Evolutionary conservation across 2,329 filamentous ascomycete species (phyloP).

Genomic region (Diaporthe citriasiana): DNA sequence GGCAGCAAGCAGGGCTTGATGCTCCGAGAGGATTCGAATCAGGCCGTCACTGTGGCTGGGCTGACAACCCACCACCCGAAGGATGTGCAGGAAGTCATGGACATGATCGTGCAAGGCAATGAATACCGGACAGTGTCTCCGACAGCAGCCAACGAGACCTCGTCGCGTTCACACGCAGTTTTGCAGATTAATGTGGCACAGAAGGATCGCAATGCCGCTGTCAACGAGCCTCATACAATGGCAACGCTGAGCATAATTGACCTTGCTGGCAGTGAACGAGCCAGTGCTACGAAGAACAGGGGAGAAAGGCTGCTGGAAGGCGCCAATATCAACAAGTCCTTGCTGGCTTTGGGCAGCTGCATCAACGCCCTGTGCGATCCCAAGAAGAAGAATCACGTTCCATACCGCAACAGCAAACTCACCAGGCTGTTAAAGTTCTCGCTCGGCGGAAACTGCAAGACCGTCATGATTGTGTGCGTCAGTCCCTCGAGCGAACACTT

Average conservation of each 20-base stretch:
- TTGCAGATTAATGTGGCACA: conserved; percentile 96
- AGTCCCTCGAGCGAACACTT: conserved; percentile 97
- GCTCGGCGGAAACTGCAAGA: conserved; percentile 97
- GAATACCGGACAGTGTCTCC: conserved; percentile 95
- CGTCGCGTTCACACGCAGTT: conserved; percentile 95
- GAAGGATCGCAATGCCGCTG: conserved; percentile 91
- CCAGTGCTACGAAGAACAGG: conserved; percentile 95
- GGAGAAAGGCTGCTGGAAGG: conserved; percentile 93
- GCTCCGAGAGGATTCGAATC: conserved; percentile 94
- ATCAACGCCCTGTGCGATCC: conserved; percentile 98
- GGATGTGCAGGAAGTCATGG: conserved; percentile 97
- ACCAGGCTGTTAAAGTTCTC: conserved; percentile 97
- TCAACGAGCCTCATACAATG: conserved; percentile 97
- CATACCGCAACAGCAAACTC: conserved; percentile 97
- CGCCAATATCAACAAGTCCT: conserved; percentile 99
- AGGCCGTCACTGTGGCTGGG: conserved; percentile 90
- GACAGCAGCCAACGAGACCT: conserved; percentile 97
- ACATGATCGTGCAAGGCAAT: conserved; percentile 97
- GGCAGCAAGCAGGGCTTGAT: conserved; percentile 88
- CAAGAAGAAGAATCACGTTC: conserved; percentile 91
- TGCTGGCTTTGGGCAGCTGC: conserved; percentile 93
- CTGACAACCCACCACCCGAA: conserved; percentile 92
- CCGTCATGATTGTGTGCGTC: conserved; percentile 99
- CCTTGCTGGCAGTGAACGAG: conserved; percentile 93
- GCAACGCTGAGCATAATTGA: conserved; percentile 98